Evolutionary conservation across 1,139 yeast species (phyloP), one percentile per base, ranked within the genome.

Genomic region (Pichia sp.): DNA sequence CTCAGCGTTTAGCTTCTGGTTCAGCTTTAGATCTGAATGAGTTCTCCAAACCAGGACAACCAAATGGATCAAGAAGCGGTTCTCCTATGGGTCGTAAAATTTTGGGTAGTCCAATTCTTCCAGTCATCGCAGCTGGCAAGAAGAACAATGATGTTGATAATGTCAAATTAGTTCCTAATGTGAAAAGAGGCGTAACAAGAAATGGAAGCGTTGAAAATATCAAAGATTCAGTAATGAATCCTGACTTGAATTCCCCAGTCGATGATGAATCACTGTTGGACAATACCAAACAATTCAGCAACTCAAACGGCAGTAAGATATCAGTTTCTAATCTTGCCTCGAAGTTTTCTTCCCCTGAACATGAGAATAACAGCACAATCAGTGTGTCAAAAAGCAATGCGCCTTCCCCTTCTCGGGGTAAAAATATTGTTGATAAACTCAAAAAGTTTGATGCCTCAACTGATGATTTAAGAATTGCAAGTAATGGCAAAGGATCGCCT

Each of bases 1-100:
- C 85, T 0, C 79, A 76, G 63, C 78, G 76, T 61, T 55, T 64
- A 44, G 61, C 65, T 31, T 64, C 61, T 14, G 58, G 55, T 36
- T 51, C 58, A 4, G 34, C 45, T 1, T 41, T 48, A 30, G 51
- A 48, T 48, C 30, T 29, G n/a, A 44, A 30, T 42, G 54, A 49
- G 3, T 16, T 40, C 6, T 16, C 44, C 8, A 55, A 55, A 42
- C 53, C 54, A 33, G 29, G 20, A 2, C 46, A 41, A n/a, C 43
- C 43, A 31, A 31, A 29, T 16, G 30, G 31, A 20, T 50, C 58
- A n/a, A 50, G 58, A 50, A 48, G 46, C n/a, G 51, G 44, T 31
- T 56, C 59, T n/a, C 59, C 58, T 33, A 53, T 53, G 47, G 27
- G 51, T 16, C 49, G 49, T 27, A 48, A 48, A 31, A 41, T 53